Percentiles rank a stretch among this genome's conserved stretches.
These are phyloP conservation scores for Chrysanthemum lavandulifolium DNA, from an alignment of 129 eudicot species.

Conservation along the genomic window DNA sequence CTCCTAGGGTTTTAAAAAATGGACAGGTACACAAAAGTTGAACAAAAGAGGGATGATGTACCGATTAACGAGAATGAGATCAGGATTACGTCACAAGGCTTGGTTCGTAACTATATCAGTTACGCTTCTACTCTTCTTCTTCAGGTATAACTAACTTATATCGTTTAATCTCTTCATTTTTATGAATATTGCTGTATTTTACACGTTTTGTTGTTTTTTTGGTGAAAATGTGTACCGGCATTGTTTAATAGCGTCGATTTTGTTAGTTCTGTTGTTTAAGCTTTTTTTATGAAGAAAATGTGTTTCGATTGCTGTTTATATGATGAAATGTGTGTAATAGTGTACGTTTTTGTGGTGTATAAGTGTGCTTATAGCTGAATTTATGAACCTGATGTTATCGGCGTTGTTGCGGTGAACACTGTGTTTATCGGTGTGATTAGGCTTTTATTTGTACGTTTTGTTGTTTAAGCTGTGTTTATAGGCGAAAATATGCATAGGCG, in stretches of 20 bases:
- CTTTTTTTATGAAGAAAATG: too few relatives aligned
- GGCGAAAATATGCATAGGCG: too few relatives aligned
- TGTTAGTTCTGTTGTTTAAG: background rate
- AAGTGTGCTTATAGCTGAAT: too few relatives aligned
- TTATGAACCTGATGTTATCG: too few relatives aligned
- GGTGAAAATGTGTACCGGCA: background rate
- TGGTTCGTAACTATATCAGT: constrained; percentile 82
- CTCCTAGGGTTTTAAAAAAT: constrained; percentile 30
- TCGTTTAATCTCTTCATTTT: background rate
- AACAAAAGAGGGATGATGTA: constrained; percentile 56
- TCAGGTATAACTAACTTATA: constrained; percentile 45
- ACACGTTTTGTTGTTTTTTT: background rate
- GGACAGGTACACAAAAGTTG: constrained; percentile 87
- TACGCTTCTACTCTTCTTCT: constrained; percentile 78
- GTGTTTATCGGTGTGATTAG: too few relatives aligned
- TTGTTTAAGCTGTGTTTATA: background rate
- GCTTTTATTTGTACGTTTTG: background rate
- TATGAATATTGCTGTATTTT: background rate
- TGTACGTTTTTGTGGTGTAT: too few relatives aligned
- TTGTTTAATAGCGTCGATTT: constrained; percentile 13
- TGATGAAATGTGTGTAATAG: too few relatives aligned
- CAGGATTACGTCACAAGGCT: constrained; percentile 83
- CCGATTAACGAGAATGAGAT: constrained; percentile 81
- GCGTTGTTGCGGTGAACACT: too few relatives aligned
- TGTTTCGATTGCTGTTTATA: too few relatives aligned